These are phyloP conservation scores for Biscogniauxia mediterranea DNA, from an alignment of 2,329 filamentous ascomycete species.

Conservation along the genomic window DNA sequence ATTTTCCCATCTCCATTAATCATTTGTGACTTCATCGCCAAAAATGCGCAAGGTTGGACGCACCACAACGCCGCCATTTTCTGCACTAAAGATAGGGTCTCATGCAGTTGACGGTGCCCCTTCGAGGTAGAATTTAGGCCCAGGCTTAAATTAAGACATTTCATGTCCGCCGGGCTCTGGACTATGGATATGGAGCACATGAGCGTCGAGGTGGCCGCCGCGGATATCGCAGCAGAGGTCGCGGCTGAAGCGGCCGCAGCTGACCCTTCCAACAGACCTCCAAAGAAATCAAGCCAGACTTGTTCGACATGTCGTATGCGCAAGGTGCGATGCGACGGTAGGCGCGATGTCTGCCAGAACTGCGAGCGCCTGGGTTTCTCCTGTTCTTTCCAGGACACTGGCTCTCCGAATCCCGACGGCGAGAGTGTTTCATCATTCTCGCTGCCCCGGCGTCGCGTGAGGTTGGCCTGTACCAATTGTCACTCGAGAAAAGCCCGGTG, in stretches of 20 bases:
- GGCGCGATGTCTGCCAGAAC: conserved; percentile 53
- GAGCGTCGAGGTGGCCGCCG: conserved; percentile 34
- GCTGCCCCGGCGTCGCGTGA: conserved; percentile 53
- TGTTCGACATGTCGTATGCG: conserved; percentile 54
- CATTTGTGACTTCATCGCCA: background rate
- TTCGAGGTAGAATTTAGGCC: background rate
- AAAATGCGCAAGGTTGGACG: background rate
- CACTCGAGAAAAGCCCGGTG: conserved; percentile 58
- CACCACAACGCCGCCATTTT: background rate
- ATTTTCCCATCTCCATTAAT: background rate
- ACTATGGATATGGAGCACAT: conserved; percentile 37
- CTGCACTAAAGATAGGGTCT: background rate
- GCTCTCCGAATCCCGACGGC: conserved; percentile 32
- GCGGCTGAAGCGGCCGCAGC: conserved; percentile 33
- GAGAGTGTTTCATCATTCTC: conserved; percentile 39
- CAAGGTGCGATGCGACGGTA: conserved; percentile 59
- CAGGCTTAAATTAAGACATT: conserved; percentile 4
- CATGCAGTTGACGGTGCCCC: background rate
- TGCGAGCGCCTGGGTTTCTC: conserved; percentile 57
- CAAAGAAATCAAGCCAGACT: conserved; percentile 40
- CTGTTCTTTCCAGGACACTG: conserved; percentile 54
- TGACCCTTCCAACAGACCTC: conserved; percentile 33
- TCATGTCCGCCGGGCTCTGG: conserved; percentile 15
- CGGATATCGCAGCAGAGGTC: conserved; percentile 35
- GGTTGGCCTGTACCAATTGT: conserved; percentile 57